Conservation (phyloP, 208 protist genomes). For the Zelonia costaricensis region DNA sequence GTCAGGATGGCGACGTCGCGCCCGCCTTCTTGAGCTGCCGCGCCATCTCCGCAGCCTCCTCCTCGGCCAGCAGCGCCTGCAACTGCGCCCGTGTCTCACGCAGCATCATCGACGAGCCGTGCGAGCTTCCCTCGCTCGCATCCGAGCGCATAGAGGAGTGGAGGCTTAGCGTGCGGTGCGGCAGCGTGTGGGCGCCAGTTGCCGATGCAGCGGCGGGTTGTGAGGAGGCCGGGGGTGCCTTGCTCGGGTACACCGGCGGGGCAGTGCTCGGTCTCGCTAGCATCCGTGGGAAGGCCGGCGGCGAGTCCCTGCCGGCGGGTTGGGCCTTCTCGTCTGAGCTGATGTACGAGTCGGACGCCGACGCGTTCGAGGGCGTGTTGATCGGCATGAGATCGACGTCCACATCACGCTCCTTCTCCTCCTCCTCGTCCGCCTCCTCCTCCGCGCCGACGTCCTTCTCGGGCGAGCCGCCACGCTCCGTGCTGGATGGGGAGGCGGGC, state of each 20-base stretch:
- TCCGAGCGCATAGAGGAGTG: conserved; percentile 28
- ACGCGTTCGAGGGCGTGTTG: conserved; percentile 13
- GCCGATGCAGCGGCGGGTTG: background rate
- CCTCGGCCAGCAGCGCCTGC: conserved; percentile 62
- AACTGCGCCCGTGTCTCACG: conserved; percentile 69
- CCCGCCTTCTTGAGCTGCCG: no score
- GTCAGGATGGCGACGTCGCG: no score
- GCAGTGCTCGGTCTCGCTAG: conserved; percentile 10
- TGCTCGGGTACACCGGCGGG: conserved; percentile 23
- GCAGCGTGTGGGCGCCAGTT: background rate
- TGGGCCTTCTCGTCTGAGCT: conserved; percentile 8
- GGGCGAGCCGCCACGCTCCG: background rate
- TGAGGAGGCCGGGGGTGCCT: background rate
- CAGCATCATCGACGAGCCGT: conserved; percentile 59
- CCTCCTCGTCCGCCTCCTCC: background rate
- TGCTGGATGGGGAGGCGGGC: background rate
- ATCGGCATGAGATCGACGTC: conserved; percentile 9
- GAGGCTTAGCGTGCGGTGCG: conserved; percentile 3
- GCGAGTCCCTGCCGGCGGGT: background rate
- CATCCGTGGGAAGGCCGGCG: background rate
- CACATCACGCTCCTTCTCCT: background rate
- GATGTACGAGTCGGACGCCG: conserved; percentile 14
- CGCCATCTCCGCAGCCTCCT: conserved; percentile 25
- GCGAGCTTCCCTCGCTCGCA: conserved; percentile 24
- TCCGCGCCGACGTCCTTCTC: background rate